Evolutionary conservation across 441 rosid species (phyloP).

Genomic region (Biscutella laevigata): DNA sequence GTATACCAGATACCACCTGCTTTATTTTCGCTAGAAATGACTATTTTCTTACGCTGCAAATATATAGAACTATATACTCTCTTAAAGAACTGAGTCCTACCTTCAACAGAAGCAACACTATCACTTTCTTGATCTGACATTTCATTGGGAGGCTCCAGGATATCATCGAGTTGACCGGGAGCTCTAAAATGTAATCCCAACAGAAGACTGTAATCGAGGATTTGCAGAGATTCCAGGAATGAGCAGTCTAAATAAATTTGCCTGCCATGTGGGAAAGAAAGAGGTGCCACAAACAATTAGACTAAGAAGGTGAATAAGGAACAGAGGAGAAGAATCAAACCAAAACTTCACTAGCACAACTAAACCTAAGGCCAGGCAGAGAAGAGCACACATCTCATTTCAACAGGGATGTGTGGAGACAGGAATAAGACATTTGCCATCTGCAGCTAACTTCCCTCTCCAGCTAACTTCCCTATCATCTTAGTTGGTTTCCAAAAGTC

Average conservation of each 20-base stretch:
- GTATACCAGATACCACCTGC: not conserved
- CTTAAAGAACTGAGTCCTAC: slow-evolving; percentile 27
- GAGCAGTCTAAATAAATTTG: slow-evolving; percentile 65
- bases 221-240: slow-evolving; percentile 82
- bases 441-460: not conserved
- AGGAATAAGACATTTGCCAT: not conserved
- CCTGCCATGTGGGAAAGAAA: slow-evolving; percentile 39
- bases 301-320: too few species aligned
- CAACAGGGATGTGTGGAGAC: not conserved
- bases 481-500: not conserved
- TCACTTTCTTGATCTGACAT: slow-evolving; percentile 36
- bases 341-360: not conserved
- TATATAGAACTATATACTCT: not conserved
- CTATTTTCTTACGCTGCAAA: not conserved
- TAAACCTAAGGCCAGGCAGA: not conserved
- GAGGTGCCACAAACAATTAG: slow-evolving; percentile 4
- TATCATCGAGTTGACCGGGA: slow-evolving; percentile 54
- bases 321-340: slow-evolving; percentile 1
- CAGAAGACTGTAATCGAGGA: slow-evolving; percentile 92
- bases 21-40: not conserved
- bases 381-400: not conserved
- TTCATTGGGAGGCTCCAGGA: slow-evolving; percentile 45
- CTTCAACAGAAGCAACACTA: slow-evolving; percentile 37
- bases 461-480: not conserved
- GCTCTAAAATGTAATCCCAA: slow-evolving; percentile 94